A percentile compares a stretch with the other conserved stretches of the same genome.
phyloP scores from a whole-genome alignment of 108 stramenopile genomes.

The Ochromonas danica region DNA sequence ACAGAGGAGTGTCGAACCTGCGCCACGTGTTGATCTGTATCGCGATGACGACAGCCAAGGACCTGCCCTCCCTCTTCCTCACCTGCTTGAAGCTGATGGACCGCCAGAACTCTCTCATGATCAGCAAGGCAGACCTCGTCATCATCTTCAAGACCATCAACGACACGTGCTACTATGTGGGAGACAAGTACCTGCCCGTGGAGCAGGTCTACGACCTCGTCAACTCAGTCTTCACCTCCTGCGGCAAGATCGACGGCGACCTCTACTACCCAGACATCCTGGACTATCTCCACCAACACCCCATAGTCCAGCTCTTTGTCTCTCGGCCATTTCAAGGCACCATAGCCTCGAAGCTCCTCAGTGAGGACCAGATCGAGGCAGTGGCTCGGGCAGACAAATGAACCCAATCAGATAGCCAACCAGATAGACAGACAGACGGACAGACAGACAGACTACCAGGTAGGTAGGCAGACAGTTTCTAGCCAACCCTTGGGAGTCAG shows the following conservation, averaged over 20 bases:
- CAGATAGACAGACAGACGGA: too few species aligned
- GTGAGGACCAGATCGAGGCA: neutral
- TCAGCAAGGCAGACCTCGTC: neutral
- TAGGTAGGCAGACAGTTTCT: too few species aligned
- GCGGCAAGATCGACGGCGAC: slow-evolving; percentile 9
- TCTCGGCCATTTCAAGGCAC: slow-evolving; percentile 19
- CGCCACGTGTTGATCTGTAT: too few species aligned
- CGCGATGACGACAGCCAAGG: too few species aligned
- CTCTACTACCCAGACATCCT: neutral
- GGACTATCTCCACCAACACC: neutral
- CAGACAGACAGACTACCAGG: too few species aligned
- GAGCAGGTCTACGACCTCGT: slow-evolving; percentile 1
- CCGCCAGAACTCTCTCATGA: neutral
- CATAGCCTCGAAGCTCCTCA: neutral
- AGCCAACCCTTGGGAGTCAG: too few species aligned
- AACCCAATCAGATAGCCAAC: too few species aligned
- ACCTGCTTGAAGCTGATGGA: too few species aligned
- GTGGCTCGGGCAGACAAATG: neutral
- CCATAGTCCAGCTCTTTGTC: slow-evolving; percentile 27
- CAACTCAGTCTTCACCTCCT: slow-evolving; percentile 17
- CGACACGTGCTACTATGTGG: neutral
- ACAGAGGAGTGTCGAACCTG: neutral
- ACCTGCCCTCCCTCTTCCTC: too few species aligned
- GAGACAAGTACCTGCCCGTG: neutral
- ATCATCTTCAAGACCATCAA: neutral